Base-by-base conservation (phyloP, 2,329 filamentous ascomycete species). In the Aspergillus neoniger region DNA sequence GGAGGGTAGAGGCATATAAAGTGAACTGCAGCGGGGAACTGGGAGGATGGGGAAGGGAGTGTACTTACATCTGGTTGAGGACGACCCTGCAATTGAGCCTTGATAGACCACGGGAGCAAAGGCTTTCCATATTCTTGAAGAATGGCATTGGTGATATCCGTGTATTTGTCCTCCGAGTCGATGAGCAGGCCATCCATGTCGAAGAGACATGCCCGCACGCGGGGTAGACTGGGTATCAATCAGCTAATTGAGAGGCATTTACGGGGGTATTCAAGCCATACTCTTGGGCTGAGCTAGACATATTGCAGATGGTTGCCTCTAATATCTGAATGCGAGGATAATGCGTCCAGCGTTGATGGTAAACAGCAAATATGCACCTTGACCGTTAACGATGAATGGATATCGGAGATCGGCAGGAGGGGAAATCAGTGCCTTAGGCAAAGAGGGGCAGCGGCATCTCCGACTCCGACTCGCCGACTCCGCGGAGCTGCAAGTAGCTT, bases 151-250 rank as follows among this genome's bases (percentile, higher is more conserved):
- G 92, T 90, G 77, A 91, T 90, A 25, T 85, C 74, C 0, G 92
- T 95, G 82, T 98, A 98, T 60, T 87, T 81, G 72, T 98, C 95
- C 81, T 98, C 95, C 36, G 91, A 92, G 78, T 98, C 88, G 73
- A 99, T 90, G 19, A 99, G 86, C 38, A 99, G 88, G 62, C 95
- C 95, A 77, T 99, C 95, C 93, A 98, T 97, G 82, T 99, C 95
- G 76, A 99, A 98, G 66, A 99, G 88, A 77, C 93, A 97, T 68
- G 94, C 95, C 68, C 92, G 86, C 61, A 98, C 84, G 50, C 89
- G 87, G 19, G 91, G 90, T 76, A 92, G 88, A 73, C 89, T 91
- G 43, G 14, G 7, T 51, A 48, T 48, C 51, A 41, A 55, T 52
- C 8, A 36, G 32, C 36, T 32, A 51, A 43, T 55, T 21, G 50